Conservation (phyloP, 2,329 filamentous ascomycete genomes). For the Tolypocladium tundrense region DNA sequence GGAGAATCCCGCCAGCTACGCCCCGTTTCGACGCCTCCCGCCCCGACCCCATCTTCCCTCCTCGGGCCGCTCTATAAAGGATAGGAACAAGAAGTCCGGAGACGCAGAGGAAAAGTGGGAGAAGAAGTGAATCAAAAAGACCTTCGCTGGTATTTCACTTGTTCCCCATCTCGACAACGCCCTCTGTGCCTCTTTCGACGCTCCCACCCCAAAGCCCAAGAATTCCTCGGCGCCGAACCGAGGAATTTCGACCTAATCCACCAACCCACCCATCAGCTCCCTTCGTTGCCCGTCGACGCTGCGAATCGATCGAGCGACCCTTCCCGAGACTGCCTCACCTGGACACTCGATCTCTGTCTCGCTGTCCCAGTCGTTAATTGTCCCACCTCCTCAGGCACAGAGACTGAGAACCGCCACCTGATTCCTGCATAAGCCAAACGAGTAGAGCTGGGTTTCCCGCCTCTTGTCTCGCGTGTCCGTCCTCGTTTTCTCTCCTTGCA, state of each 20-base stretch:
- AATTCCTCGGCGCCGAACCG: constrained; percentile 33
- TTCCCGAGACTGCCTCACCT: constrained; percentile 21
- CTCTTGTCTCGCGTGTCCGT: not conserved
- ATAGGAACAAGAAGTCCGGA: constrained; percentile 17
- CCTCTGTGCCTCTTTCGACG: constrained; percentile 8
- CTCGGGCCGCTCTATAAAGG: constrained; percentile 15
- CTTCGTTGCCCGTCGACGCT: constrained; percentile 9
- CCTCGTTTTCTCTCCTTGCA: not conserved
- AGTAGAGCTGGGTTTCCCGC: not conserved
- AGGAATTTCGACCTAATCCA: constrained; percentile 28
- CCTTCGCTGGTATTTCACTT: constrained; percentile 31
- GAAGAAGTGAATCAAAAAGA: constrained; percentile 21
- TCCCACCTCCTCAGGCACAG: constrained; percentile 9
- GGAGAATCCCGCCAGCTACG: constrained; percentile 19
- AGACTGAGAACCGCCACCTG: not conserved
- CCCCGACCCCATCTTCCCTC: constrained; percentile 7
- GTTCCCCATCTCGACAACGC: constrained; percentile 9
- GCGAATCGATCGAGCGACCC: constrained; percentile 20
- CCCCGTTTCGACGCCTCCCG: constrained; percentile 11
- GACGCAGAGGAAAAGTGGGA: constrained; percentile 13
- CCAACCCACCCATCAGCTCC: constrained; percentile 19
- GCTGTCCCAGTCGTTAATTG: not conserved
- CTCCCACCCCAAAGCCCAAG: constrained; percentile 11
- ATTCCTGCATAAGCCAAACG: not conserved
- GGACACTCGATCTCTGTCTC: constrained; percentile 2